Base-by-base conservation (phyloP, 2,329 filamentous ascomycete genomes). In the Neospermospora avenae region DNA sequence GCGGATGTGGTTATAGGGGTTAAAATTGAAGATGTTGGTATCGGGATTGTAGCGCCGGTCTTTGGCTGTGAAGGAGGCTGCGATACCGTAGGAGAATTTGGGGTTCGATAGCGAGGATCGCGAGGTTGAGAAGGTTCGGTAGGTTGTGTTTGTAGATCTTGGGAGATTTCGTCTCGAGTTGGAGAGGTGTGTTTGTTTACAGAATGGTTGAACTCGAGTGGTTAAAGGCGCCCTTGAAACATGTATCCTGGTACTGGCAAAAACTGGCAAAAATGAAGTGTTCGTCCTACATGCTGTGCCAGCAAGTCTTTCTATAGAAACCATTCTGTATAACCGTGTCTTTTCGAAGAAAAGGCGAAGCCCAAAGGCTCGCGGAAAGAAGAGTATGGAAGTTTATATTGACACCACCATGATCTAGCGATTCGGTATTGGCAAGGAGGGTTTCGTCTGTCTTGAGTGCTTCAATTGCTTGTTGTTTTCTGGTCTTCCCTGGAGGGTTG, bases 41-140 rank as follows among this genome's bases (percentile, higher is more conserved):
- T 81, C 76, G 13, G 88, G 85, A 64, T 89, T 82, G 76, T 86
- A 92, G 34, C 80, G 80, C 46, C 81, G 82, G 67, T 86, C 83
- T 74, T 93, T 93, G 60, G 84, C 88, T 52, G 87, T 88, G 70
- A 89, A 92, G 4, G 89, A 90, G 5, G 88, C 88, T 31, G 89
- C 87, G 61, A 91, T 81, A 65, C 88, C 81, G 73, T 91, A 92
- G 55, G 83, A 83, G 70, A 90, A 73, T 57, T 69, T 73, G 0
- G 69, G 25, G 13, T 13, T 65, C 7, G 69, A 66, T 24, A 39
- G 51, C 18, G 31, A 44, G 8, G 59, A 25, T 37, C 24, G 57
- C 16, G 68, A 68, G n/a, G 66, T 67, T 20, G 64, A 64, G 44
- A 70, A 68, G 31, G 45, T 44, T 54, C 65, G 58, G 22, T 42